A percentile compares a stretch with the other conserved stretches of the same genome.
Conservation (phyloP, 2,329 filamentous ascomycete genomes). For the Fusarium virguliforme region DNA sequence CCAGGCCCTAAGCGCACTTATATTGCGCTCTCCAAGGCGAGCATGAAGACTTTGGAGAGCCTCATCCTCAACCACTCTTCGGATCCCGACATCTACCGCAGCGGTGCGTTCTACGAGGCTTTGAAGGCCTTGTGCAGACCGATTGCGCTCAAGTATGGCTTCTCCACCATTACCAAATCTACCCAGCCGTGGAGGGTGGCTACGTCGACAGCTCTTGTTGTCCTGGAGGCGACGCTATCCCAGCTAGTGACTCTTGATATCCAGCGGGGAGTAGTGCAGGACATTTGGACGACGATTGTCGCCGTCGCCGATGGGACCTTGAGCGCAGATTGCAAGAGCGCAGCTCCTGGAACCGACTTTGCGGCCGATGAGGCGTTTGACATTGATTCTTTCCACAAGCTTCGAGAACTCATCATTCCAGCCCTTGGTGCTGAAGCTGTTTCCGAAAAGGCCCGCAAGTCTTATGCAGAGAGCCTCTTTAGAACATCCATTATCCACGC, state of each 20-base stretch:
- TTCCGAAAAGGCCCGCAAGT: constrained; percentile 75
- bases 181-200: constrained; percentile 85
- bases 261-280: constrained; percentile 63
- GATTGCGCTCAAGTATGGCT: constrained; percentile 86
- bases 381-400: constrained; percentile 78
- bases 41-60: constrained; percentile 79
- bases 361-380: constrained; percentile 85
- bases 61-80: constrained; percentile 73
- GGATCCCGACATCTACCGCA: constrained; percentile 78
- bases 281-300: constrained; percentile 81
- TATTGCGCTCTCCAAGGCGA: constrained; percentile 88
- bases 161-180: constrained; percentile 79
- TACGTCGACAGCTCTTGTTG: constrained; percentile 77
- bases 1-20: constrained; percentile 78
- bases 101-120: constrained; percentile 76
- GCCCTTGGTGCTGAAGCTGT: constrained; percentile 78
- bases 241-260: constrained; percentile 68
- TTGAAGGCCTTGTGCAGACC: constrained; percentile 79
- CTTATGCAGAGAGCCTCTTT: constrained; percentile 85
- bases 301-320: constrained; percentile 79
- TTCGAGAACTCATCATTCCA: constrained; percentile 82
- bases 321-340: constrained; percentile 71
- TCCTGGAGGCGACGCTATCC: constrained; percentile 78
- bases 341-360: constrained; percentile 65
- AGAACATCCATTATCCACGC: constrained; percentile 85